A percentile compares a stretch with the other conserved stretches of the same genome.
Evolutionary conservation across 2,329 filamentous ascomycete genomes (phyloP).

Genomic region (Claviceps digitariae): DNA sequence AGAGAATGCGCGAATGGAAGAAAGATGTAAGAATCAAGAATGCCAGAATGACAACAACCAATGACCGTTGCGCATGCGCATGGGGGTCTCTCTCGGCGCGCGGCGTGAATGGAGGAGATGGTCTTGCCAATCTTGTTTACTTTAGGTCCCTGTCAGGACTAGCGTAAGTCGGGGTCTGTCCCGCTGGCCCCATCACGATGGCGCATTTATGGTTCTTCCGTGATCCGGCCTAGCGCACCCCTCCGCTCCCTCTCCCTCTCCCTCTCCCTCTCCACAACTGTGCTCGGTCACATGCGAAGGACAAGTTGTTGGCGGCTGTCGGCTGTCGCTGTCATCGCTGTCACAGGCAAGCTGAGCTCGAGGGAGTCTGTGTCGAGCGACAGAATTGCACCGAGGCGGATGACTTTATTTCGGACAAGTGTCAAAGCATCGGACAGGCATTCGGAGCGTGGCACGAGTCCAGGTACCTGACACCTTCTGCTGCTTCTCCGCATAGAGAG

Average conservation of each 20-base stretch:
- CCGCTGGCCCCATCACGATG: neutral
- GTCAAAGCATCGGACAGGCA: neutral
- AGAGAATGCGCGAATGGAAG: neutral
- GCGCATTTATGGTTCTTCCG: slow-evolving; percentile 8
- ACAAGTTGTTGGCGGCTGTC: neutral
- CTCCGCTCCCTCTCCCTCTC: neutral
- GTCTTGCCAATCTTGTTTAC: slow-evolving; percentile 15
- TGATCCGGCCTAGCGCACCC: neutral
- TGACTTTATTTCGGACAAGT: slow-evolving; percentile 1
- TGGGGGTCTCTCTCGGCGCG: neutral
- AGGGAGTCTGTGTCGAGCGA: neutral
- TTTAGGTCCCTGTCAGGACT: slow-evolving; percentile 12
- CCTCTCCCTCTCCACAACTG: neutral
- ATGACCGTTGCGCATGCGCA: neutral
- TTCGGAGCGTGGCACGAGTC: neutral
- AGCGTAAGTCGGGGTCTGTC: slow-evolving; percentile 7
- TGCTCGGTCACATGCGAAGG: neutral
- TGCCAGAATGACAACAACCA: neutral
- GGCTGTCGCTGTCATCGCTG: too few relatives aligned
- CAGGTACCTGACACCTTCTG: neutral
- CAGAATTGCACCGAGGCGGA: slow-evolving; percentile 1
- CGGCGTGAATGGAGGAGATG: neutral
- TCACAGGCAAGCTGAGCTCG: neutral
- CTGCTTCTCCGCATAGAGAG: neutral
- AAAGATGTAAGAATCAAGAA: too few relatives aligned